Base-by-base conservation (phyloP, 2,329 filamentous ascomycete species). In the Aspergillus sp. region DNA sequence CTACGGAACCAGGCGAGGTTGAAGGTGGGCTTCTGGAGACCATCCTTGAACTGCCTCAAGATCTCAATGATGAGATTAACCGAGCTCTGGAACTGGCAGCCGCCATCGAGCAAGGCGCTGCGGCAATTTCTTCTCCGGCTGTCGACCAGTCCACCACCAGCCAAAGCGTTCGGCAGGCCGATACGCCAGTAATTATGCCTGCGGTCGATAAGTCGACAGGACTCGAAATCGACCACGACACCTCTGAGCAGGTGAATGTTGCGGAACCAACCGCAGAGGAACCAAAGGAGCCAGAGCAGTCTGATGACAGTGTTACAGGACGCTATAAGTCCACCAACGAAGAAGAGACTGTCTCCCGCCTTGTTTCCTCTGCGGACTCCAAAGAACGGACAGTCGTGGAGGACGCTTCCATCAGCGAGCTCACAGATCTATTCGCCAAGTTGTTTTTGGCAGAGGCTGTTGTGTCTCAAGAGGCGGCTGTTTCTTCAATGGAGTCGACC, bases 221-320 rank as follows among this genome's bases (percentile, higher is more conserved):
- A 12, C 23, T 6, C 35, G 31, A 44, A 27, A 12, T 3, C 12
- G 52, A 37, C 8, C 49, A 27, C 19, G 53, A 41, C 54, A 57
- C 56, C 52, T 54, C 48, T 58, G 58, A 62, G 55, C 55, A 50
- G 41, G 50, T 50, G 41, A 53, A 47, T 58, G 52, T 55, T 58
- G 51, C 25, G 40, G 55, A 53, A 51, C 52, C 59, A 56, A 59
- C 52, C 58, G n/a, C 49, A 58, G 45, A 37, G 56, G 48, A 59
- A 50, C 43, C 31, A 17, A 49, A 23, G 35, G 43, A 59, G 14
- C 4, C 37, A 2, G 49, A 50, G 57, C 44, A 53, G 53, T 31
- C 21, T 8, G 25, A 40, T n/a, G 41, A 47, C 46, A 27, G 33
- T 37, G 33, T 25, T 17, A 15, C 31, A 15, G 8, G 39, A 39